Evolutionary conservation across 345 rosid species (phyloP).

Genomic region (Pistacia integerrima): DNA sequence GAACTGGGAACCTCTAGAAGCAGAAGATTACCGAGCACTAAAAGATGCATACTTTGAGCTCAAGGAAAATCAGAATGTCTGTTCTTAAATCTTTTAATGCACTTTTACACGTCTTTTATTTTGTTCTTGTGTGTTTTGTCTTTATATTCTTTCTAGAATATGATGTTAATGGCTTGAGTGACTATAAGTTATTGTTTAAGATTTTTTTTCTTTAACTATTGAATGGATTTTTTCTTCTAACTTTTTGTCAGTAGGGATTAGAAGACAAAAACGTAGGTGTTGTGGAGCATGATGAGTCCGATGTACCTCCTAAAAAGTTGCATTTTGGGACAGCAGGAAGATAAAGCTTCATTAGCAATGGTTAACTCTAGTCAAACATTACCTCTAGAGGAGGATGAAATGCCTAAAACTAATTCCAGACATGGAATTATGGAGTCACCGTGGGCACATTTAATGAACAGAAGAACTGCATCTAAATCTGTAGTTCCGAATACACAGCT

Average conservation of each 20-base stretch:
- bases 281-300: constrained; percentile 11
- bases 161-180: not conserved
- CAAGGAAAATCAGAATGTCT: constrained; percentile 42
- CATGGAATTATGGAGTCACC: constrained; percentile 15
- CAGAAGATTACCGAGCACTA: constrained; percentile 56
- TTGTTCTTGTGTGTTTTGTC: not conserved
- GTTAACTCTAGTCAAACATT: constrained; percentile 13
- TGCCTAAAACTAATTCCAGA: not conserved
- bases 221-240: constrained; percentile 7
- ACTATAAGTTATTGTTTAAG: not conserved
- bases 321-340: constrained; percentile 23
- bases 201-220: not conserved
- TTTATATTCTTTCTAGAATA: not conserved
- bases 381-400: constrained; percentile 3
- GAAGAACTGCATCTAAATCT: constrained; percentile 5
- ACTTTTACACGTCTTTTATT: not conserved
- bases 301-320: constrained; percentile 33
- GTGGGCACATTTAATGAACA: not conserved
- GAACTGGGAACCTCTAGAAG: constrained; percentile 65
- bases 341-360: constrained; percentile 28
- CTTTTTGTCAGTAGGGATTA: constrained; percentile 17
- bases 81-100: not conserved
- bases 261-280: constrained; percentile 11
- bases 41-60: constrained; percentile 55
- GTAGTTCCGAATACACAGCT: not conserved